phyloP scores from a whole-genome alignment of 192 early-diverging fungal genomes.

The Backusella psychrophila region DNA sequence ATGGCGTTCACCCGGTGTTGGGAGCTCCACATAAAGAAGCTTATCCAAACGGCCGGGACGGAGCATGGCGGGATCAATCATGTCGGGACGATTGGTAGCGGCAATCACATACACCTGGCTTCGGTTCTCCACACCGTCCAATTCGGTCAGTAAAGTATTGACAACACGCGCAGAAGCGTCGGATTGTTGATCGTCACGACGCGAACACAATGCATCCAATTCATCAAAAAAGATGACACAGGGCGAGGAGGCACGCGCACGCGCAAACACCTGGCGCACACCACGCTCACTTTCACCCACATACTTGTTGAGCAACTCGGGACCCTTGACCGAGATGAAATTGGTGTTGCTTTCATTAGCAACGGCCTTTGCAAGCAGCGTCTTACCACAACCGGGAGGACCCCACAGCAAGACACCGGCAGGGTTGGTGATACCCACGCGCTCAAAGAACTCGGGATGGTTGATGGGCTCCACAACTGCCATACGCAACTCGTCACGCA shows the following conservation, averaged over 20 bases:
- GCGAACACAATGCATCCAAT: constrained; percentile 90
- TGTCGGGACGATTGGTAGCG: constrained; percentile 90
- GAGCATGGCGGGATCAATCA: constrained; percentile 96
- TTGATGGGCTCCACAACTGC: constrained; percentile 95
- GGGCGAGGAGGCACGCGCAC: constrained; percentile 89
- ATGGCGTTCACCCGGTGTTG: constrained; percentile 70
- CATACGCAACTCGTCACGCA: constrained; percentile 94
- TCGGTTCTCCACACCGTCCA: constrained; percentile 92
- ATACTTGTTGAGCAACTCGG: constrained; percentile 97
- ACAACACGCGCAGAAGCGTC: constrained; percentile 93
- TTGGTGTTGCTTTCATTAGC: constrained; percentile 97
- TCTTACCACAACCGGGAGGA: constrained; percentile 98
- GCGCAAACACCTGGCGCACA: constrained; percentile 91
- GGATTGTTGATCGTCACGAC: constrained; percentile 86
- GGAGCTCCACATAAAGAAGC: constrained; percentile 96
- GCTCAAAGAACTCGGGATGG: constrained; percentile 82
- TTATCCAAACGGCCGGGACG: constrained; percentile 96
- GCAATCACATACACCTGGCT: constrained; percentile 94
- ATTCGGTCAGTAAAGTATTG: constrained; percentile 94
- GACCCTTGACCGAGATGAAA: constrained; percentile 98
- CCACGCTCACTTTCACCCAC: constrained; percentile 98
- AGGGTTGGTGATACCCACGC: constrained; percentile 87
- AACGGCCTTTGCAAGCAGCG: constrained; percentile 95
- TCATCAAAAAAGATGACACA: constrained; percentile 99
- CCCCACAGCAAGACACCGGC: constrained; percentile 96